phyloP scores from a whole-genome alignment of 352 stramenopile species.

The Globisporangium yorkense region DNA sequence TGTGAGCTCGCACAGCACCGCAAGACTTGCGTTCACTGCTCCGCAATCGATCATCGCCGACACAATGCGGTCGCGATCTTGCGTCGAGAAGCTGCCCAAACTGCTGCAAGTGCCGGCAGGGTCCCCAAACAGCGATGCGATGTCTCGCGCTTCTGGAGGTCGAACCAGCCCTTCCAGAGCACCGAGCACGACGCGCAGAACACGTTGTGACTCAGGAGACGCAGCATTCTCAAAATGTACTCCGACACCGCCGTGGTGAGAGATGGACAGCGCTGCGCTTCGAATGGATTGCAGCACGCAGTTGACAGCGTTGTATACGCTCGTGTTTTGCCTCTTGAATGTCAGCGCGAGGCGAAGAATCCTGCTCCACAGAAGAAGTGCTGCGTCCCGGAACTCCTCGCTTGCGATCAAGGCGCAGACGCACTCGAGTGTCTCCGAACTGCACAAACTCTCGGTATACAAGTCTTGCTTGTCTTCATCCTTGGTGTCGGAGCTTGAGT shows the following conservation, averaged over 20 bases:
- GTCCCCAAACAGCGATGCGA: background rate
- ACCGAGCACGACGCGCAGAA: constrained; percentile 16
- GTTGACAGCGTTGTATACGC: constrained; percentile 41
- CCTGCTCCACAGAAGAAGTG: constrained; percentile 31
- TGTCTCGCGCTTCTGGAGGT: background rate
- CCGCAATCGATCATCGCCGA: constrained; percentile 35
- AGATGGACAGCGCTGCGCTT: constrained; percentile 34
- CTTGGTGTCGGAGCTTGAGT: background rate
- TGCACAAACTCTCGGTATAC: constrained; percentile 25
- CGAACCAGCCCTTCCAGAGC: constrained; percentile 22
- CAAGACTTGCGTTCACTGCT: constrained; percentile 31
- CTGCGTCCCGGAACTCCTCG: constrained; percentile 24
- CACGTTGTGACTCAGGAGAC: constrained; percentile 21
- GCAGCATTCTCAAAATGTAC: constrained; percentile 2
- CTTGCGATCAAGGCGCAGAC: constrained; percentile 32
- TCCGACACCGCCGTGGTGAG: constrained; percentile 14
- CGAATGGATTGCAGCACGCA: constrained; percentile 47
- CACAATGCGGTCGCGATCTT: constrained; percentile 24
- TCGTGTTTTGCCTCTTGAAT: constrained; percentile 30
- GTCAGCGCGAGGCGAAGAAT: constrained; percentile 26
- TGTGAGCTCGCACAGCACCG: constrained; percentile 28
- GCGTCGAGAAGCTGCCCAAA: constrained; percentile 4
- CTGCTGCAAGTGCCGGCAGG: background rate
- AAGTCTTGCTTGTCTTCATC: constrained; percentile 19
- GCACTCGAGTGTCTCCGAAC: constrained; percentile 34